Evolutionary conservation across 176 grass and related monocot species (phyloP).

Genomic region (Sorghum bicolor): DNA sequence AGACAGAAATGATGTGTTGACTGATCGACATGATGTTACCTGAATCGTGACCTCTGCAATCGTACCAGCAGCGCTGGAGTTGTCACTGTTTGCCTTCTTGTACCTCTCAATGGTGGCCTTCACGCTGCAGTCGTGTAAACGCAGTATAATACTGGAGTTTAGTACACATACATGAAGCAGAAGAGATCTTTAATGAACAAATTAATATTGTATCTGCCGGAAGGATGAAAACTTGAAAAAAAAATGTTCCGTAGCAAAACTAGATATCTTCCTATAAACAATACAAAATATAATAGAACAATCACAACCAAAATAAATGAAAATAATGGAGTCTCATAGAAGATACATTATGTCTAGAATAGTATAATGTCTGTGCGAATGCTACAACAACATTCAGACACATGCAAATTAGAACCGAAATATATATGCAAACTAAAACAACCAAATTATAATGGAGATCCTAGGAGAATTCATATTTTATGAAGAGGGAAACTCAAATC

Average conservation of each 20-base stretch:
- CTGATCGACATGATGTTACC: constrained; percentile 54
- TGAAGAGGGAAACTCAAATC: no score
- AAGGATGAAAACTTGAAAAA: background rate
- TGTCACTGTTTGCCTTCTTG: constrained; percentile 75
- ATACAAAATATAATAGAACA: background rate
- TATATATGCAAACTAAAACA: no score
- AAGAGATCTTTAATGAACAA: background rate
- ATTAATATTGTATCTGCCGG: background rate
- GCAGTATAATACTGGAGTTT: background rate
- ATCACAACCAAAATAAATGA: background rate
- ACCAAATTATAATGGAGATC: no score
- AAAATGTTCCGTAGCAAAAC: background rate
- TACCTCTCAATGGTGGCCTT: constrained; percentile 88
- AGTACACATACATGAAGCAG: background rate
- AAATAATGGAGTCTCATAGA: background rate
- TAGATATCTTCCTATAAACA: background rate
- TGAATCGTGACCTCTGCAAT: constrained; percentile 70
- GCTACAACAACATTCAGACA: no score
- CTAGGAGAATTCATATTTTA: no score
- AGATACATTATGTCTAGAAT: no score
- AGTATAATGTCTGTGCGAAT: no score
- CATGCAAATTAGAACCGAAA: no score
- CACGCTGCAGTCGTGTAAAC: constrained; percentile 54
- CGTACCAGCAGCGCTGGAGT: constrained; percentile 49
- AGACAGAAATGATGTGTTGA: constrained; percentile 25